Percentiles rank a stretch among this genome's conserved stretches.
Evolutionary conservation across 345 rosid genomes (phyloP).

Genomic region (Moricandia arvensis): DNA sequence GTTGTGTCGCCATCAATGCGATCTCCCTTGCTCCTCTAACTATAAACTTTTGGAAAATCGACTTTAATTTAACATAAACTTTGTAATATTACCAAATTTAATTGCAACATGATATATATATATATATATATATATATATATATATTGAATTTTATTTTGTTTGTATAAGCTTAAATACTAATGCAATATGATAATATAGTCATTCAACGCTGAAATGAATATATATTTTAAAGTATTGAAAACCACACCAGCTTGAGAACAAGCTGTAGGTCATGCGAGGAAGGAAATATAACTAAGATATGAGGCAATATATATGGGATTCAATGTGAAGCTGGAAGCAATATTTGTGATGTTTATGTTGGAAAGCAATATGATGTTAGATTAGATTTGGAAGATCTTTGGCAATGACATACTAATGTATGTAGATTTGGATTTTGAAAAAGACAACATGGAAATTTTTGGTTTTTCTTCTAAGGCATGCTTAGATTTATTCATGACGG

Average conservation of each 20-base stretch:
- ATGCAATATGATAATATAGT: not conserved
- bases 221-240: not conserved
- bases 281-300: not conserved
- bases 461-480: not conserved
- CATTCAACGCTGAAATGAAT: not conserved
- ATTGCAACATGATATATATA: not conserved
- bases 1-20: not conserved
- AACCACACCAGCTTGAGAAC: not conserved
- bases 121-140: no score
- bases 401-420: not conserved
- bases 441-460: not conserved
- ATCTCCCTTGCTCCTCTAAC: not conserved
- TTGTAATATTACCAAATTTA: not conserved
- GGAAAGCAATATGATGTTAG: not conserved
- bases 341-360: not conserved
- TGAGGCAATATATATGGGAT: not conserved
- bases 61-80: not conserved
- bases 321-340: not conserved
- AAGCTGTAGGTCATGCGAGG: not conserved
- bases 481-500: not conserved
- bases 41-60: not conserved
- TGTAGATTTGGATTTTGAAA: not conserved
- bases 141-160: not conserved
- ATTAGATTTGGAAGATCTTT: not conserved
- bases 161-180: not conserved